Evolutionary conservation across 2,329 filamentous ascomycete species (phyloP).

Genomic region (Hypoxylon sp.): DNA sequence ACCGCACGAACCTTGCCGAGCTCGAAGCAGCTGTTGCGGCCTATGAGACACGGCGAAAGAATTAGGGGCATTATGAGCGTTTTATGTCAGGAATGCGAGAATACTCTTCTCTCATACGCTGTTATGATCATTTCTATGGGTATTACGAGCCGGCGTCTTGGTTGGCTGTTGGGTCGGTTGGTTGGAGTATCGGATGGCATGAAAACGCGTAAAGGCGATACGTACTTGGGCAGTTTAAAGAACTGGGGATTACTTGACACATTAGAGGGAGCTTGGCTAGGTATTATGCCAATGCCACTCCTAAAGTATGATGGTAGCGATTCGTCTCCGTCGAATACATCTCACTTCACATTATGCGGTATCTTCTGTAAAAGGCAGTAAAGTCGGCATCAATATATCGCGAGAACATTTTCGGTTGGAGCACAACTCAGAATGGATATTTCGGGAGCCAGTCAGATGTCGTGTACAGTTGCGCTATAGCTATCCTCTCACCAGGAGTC

Average conservation of each 20-base stretch:
- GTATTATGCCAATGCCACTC: conserved; percentile 5
- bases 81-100: background rate
- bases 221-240: background rate
- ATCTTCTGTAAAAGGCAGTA: background rate
- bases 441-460: background rate
- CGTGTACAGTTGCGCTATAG: background rate
- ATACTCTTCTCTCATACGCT: background rate
- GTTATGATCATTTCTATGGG: conserved; percentile 3
- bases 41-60: conserved; percentile 55
- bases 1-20: conserved; percentile 61
- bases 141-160: conserved; percentile 24
- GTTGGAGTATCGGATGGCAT: conserved; percentile 18
- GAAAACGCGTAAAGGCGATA: conserved; percentile 12
- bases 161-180: conserved; percentile 6
- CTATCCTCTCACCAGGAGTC: background rate
- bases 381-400: background rate
- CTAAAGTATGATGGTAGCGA: conserved; percentile 19
- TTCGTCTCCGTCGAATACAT: conserved; percentile 15
- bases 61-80: conserved; percentile 5
- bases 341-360: background rate
- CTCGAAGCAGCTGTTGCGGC: conserved; percentile 62
- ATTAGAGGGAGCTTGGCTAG: conserved; percentile 6
- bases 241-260: background rate
- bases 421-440: background rate
- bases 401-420: background rate